Evolutionary conservation across 768 basidiomycete species (phyloP).

Genomic region (Xerocomellus dryophilus): DNA sequence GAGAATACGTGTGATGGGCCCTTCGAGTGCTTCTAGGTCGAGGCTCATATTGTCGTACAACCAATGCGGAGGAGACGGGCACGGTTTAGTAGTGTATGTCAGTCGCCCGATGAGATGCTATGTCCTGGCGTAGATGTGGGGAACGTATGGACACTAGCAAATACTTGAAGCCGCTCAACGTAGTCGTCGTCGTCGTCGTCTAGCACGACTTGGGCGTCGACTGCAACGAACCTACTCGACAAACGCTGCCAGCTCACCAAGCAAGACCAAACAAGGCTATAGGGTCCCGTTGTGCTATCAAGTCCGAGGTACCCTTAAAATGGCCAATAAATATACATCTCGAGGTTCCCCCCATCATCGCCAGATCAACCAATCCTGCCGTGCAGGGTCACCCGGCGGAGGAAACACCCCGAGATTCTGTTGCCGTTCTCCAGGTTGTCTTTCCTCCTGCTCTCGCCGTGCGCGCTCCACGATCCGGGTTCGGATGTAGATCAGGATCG

Average conservation of each 20-base stretch:
- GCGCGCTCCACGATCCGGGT: slow-evolving; percentile 74
- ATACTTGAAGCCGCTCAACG: slow-evolving; percentile 1
- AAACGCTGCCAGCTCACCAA: slow-evolving; percentile 13
- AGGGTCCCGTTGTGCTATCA: not conserved
- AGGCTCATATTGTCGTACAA: slow-evolving; percentile 42
- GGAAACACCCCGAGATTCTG: slow-evolving; percentile 53
- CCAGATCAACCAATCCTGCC: slow-evolving; percentile 64
- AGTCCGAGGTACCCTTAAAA: not conserved
- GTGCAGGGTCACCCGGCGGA: slow-evolving; percentile 58
- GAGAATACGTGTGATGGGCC: slow-evolving; percentile 65
- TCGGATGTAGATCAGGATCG: slow-evolving; percentile 73
- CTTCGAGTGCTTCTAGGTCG: slow-evolving; percentile 54
- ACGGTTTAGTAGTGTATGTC: not conserved
- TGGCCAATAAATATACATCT: slow-evolving; percentile 4
- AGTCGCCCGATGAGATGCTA: not conserved
- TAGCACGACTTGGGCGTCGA: slow-evolving; percentile 4
- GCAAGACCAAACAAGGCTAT: slow-evolving; percentile 24
- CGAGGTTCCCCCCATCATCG: slow-evolving; percentile 25
- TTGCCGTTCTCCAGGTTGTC: slow-evolving; percentile 33
- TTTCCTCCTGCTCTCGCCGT: slow-evolving; percentile 57
- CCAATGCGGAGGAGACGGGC: not conserved
- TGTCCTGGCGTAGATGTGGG: not conserved
- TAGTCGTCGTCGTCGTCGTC: slow-evolving; percentile 11
- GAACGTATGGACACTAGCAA: not conserved
- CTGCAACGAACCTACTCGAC: not conserved